Conservation (phyloP, 176 grass and related monocot genomes). For the Hsuehochloa calcarea region DNA sequence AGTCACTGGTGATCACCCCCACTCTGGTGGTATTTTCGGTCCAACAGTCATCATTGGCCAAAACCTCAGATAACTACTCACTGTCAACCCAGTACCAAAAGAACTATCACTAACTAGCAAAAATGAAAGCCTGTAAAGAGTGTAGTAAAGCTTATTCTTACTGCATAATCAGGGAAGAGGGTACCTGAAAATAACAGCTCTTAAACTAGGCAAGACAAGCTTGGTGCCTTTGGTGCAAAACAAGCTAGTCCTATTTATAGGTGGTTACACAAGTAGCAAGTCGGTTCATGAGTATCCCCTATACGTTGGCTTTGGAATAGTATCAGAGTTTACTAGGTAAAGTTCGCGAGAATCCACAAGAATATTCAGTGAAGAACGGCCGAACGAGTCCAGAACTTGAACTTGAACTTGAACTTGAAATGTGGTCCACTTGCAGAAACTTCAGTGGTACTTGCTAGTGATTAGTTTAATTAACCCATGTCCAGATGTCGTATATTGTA, state of each 20-base stretch:
- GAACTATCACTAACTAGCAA: neutral
- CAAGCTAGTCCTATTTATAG: slow-evolving; percentile 24
- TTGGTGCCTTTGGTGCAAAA: neutral
- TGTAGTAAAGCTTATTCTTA: neutral
- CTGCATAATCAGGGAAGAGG: neutral
- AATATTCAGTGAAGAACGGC: slow-evolving; percentile 14
- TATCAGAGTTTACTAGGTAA: slow-evolving; percentile 1
- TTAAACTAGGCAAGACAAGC: neutral
- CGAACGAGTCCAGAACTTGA: slow-evolving; percentile 10
- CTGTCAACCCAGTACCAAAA: neutral
- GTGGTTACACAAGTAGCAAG: neutral
- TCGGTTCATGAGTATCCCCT: neutral
- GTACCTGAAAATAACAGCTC: neutral
- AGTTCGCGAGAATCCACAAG: neutral
- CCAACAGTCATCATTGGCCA: neutral
- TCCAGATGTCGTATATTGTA: too few relatives aligned
- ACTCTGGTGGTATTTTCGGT: too few relatives aligned
- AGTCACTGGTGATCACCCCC: neutral
- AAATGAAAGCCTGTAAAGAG: neutral
- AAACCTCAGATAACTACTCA: neutral
- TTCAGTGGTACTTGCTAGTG: neutral
- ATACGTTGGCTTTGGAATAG: neutral
- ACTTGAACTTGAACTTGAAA: slow-evolving; percentile 11
- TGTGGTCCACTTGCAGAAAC: slow-evolving; percentile 1
- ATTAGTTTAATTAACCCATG: neutral